Conservation (phyloP, 257 asterid species). For the Solanum lycopersicoides region DNA sequence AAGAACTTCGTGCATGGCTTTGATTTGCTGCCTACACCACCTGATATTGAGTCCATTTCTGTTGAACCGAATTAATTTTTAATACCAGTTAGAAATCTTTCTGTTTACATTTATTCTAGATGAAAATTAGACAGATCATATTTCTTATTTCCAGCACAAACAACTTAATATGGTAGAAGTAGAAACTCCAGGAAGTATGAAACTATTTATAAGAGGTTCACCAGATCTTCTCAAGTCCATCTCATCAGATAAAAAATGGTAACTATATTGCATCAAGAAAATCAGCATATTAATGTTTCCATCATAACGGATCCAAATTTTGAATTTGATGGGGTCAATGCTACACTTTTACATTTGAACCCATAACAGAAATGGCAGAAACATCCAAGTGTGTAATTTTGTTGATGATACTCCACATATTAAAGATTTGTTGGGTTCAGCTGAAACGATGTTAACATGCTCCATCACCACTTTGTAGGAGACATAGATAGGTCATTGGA, state of each 20-base stretch:
- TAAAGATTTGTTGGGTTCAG: not conserved
- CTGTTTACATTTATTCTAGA: slow-evolving; percentile 12
- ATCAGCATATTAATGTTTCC: not conserved
- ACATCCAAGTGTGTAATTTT: not conserved
- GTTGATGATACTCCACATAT: not conserved
- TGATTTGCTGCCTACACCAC: slow-evolving; percentile 99
- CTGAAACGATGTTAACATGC: not conserved
- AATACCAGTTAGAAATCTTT: slow-evolving; percentile 45
- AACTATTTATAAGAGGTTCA: not conserved
- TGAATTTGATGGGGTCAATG: not conserved
- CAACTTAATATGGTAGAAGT: not conserved
- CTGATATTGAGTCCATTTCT: slow-evolving; percentile 81
- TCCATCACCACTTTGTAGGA: not conserved
- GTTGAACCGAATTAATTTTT: slow-evolving; percentile 82
- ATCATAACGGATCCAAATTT: not conserved
- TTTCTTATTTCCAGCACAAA: not conserved
- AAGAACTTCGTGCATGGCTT: slow-evolving; percentile 99
- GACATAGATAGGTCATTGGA: not conserved
- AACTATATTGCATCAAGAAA: not conserved
- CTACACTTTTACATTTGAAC: not conserved
- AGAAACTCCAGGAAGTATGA: not conserved
- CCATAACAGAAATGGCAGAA: no score
- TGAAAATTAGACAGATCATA: not conserved
- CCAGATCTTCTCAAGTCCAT: not conserved
- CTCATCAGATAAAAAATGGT: not conserved